phyloP scores from a whole-genome alignment of 768 basidiomycete genomes.

The Lyophyllum semitale region DNA sequence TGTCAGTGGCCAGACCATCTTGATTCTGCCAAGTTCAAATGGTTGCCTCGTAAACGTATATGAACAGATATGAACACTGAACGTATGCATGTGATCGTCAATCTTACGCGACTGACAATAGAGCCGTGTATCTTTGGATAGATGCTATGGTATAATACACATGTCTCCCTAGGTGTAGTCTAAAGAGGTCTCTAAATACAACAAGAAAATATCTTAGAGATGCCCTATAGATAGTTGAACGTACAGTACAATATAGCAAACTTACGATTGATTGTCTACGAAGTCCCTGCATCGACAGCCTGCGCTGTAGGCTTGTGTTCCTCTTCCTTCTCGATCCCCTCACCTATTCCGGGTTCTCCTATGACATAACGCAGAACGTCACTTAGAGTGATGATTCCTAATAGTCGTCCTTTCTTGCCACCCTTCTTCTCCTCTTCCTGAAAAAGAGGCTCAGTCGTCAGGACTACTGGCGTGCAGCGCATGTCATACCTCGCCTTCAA shows the following conservation, averaged over 20 bases:
- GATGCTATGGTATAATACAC: slow-evolving; percentile 10
- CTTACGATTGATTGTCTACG: slow-evolving; percentile 1
- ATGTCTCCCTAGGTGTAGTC: slow-evolving; percentile 3
- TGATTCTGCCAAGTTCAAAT: no score
- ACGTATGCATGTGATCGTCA: not conserved
- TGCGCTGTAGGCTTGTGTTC: slow-evolving; percentile 7
- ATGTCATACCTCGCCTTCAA: slow-evolving; percentile 78
- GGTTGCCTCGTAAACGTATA: no score
- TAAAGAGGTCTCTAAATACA: slow-evolving; percentile 11
- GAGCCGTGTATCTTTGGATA: no score
- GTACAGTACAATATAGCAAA: not conserved
- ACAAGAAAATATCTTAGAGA: slow-evolving; percentile 12
- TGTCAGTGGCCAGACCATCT: slow-evolving; percentile 34
- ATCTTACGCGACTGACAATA: no score
- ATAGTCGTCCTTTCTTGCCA: slow-evolving; percentile 78
- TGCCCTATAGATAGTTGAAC: slow-evolving; percentile 11
- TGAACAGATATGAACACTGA: not conserved
- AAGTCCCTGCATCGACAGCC: slow-evolving; percentile 4
- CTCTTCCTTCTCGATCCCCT: slow-evolving; percentile 36
- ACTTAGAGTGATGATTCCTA: slow-evolving; percentile 87
- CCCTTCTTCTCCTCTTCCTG: slow-evolving; percentile 82
- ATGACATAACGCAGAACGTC: slow-evolving; percentile 88
- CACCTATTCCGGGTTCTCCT: slow-evolving; percentile 57
- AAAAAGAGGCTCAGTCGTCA: not conserved
- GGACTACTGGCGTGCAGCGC: not conserved